A percentile compares a stretch with the other conserved stretches of the same genome.
phyloP scores from a whole-genome alignment of 2,329 filamentous ascomycete species.

The Scolecobasidium constrictum region DNA sequence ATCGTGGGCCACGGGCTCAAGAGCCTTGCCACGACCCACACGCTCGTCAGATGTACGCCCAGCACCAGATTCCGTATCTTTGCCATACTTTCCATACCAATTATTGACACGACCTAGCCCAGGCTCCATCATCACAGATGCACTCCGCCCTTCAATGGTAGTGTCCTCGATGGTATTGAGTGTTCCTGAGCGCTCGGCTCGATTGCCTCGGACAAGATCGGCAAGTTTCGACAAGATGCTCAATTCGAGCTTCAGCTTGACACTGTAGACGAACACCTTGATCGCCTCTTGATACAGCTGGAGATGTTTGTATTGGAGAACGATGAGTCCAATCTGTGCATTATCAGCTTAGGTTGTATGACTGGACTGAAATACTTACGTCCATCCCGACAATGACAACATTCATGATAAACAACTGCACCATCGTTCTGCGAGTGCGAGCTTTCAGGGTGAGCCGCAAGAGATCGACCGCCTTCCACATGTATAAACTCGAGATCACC shows the following conservation, averaged over 20 bases:
- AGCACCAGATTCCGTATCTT: too few species aligned
- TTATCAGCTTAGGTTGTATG: too few species aligned
- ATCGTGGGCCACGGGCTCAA: too few species aligned
- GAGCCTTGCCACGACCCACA: too few species aligned
- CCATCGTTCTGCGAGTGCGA: slow-evolving; percentile 8
- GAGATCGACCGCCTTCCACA: slow-evolving; percentile 4
- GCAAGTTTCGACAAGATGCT: slow-evolving; percentile 6
- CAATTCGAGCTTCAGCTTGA: slow-evolving; percentile 10
- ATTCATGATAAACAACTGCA: slow-evolving; percentile 6
- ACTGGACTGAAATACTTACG: too few species aligned
- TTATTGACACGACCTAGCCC: too few species aligned
- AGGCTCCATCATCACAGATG: too few species aligned
- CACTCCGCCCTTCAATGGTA: too few species aligned
- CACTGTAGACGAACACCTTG: slow-evolving; percentile 8
- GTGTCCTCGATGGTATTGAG: neutral
- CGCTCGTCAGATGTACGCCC: too few species aligned
- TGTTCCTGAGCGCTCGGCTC: neutral
- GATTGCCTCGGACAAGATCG: slow-evolving; percentile 6
- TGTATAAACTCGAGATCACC: slow-evolving; percentile 18
- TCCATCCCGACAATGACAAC: slow-evolving; percentile 7
- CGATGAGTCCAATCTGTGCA: slow-evolving; percentile 4
- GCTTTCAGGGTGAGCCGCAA: slow-evolving; percentile 1
- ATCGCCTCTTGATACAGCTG: slow-evolving; percentile 8
- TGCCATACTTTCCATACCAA: too few species aligned
- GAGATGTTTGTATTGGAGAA: slow-evolving; percentile 3